Conservation (phyloP, 805 yeast species). For the Pichia gijzeniarum region DNA sequence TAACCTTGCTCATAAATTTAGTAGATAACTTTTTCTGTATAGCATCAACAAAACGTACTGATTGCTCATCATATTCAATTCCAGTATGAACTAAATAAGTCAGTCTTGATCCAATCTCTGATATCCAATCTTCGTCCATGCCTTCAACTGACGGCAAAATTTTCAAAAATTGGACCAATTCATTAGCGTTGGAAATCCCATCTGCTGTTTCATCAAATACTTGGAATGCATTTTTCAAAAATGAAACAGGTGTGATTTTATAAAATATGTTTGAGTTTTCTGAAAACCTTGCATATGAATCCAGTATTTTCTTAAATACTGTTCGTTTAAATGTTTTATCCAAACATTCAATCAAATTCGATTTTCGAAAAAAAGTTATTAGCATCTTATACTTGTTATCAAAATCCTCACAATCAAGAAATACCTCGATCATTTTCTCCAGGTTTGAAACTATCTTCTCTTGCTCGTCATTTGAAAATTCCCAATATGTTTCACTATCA, state of each 20-base stretch:
- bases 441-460: neutral
- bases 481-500: neutral
- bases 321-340: neutral
- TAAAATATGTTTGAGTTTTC: neutral
- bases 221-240: neutral
- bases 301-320: neutral
- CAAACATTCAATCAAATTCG: neutral
- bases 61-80: neutral
- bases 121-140: slow-evolving; percentile 7
- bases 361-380: neutral
- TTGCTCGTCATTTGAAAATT: neutral
- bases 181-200: neutral
- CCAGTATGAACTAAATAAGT: neutral
- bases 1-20: neutral
- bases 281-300: neutral
- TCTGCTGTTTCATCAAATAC: neutral
- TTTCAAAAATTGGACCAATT: slow-evolving; percentile 1
- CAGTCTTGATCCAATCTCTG: neutral
- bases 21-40: neutral
- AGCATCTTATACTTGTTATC: neutral
- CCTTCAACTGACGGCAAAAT: slow-evolving; percentile 1
- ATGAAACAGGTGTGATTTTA: neutral
- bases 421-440: neutral
- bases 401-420: neutral
- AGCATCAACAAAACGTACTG: neutral